Percentiles rank a stretch among this genome's conserved stretches.
phyloP scores from a whole-genome alignment of 75 land plant genomes.

The Cryptomeria japonica region DNA sequence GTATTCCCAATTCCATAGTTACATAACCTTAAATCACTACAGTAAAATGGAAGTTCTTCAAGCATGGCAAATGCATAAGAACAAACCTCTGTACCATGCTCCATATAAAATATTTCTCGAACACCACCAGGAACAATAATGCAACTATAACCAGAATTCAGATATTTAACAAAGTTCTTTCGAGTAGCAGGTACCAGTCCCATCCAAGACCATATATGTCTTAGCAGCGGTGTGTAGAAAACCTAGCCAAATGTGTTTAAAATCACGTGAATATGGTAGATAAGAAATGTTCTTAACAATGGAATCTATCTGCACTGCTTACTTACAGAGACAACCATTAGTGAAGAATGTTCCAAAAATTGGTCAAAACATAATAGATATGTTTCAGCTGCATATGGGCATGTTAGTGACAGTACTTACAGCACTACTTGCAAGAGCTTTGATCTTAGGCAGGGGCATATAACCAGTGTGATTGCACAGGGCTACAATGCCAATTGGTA shows the following conservation, averaged over 20 bases:
- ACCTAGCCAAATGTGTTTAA: conserved; percentile 43
- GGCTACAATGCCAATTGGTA: conserved; percentile 79
- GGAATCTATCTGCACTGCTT: not conserved
- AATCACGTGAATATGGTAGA: not conserved
- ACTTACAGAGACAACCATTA: not conserved
- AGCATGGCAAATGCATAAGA: not conserved
- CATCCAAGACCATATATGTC: conserved; percentile 97
- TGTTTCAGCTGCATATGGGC: not conserved
- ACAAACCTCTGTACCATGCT: conserved; percentile 71
- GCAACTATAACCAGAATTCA: conserved; percentile 76
- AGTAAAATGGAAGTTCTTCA: not conserved
- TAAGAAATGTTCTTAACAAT: not conserved
- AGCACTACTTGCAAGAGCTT: conserved; percentile 90
- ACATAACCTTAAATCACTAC: conserved; percentile 1
- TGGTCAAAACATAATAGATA: not conserved
- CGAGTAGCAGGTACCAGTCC: conserved; percentile 83
- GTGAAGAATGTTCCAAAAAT: not conserved
- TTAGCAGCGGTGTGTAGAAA: conserved; percentile 82
- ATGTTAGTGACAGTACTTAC: conserved; percentile 44
- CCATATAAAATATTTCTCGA: conserved; percentile 78
- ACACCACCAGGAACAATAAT: conserved; percentile 92
- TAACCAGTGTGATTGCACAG: conserved; percentile 74
- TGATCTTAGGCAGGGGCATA: conserved; percentile 79
- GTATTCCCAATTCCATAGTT: not conserved
- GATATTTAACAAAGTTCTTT: conserved; percentile 56